Conservation (phyloP, 352 stramenopile genomes). For the Globisporangium barbulae region DNA sequence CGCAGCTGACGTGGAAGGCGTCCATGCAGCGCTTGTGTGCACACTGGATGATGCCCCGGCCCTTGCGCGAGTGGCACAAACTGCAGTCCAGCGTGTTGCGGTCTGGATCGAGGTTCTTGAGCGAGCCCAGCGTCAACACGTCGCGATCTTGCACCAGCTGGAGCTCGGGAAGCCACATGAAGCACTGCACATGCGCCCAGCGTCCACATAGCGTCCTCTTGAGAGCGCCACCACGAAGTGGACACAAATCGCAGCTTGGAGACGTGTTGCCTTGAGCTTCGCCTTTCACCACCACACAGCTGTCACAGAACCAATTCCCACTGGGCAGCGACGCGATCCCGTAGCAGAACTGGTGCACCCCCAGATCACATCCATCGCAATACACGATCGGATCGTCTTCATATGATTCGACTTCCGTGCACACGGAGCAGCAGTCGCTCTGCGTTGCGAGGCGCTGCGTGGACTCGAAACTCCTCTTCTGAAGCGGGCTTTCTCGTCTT, state of each 20-base stretch:
- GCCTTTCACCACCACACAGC: conserved; percentile 25
- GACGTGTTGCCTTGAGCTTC: background rate
- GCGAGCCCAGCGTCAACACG: conserved; percentile 38
- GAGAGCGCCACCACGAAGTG: conserved; percentile 52
- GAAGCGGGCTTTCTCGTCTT: background rate
- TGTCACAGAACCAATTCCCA: conserved; percentile 86
- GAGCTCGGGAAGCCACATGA: conserved; percentile 84
- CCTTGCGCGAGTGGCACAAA: conserved; percentile 61
- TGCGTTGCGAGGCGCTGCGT: conserved; percentile 5
- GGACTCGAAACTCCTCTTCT: background rate
- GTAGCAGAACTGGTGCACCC: conserved; percentile 90
- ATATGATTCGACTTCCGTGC: conserved; percentile 72
- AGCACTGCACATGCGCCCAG: conserved; percentile 86
- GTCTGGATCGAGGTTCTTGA: conserved; percentile 53
- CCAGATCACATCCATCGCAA: conserved; percentile 85
- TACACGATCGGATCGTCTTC: conserved; percentile 90
- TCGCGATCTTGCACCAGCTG: conserved; percentile 34
- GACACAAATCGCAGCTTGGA: conserved; percentile 58
- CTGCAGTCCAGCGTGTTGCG: conserved; percentile 61
- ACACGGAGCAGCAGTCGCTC: conserved; percentile 63
- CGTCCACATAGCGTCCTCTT: conserved; percentile 60
- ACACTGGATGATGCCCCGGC: conserved; percentile 72
- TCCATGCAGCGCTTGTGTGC: conserved; percentile 63
- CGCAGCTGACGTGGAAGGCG: conserved; percentile 84
- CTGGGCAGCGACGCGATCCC: conserved; percentile 58